A percentile compares a stretch with the other conserved stretches of the same genome.
These are phyloP conservation scores for Solanum commersonii DNA, from an alignment of 257 asterid species.

Conservation along the genomic window DNA sequence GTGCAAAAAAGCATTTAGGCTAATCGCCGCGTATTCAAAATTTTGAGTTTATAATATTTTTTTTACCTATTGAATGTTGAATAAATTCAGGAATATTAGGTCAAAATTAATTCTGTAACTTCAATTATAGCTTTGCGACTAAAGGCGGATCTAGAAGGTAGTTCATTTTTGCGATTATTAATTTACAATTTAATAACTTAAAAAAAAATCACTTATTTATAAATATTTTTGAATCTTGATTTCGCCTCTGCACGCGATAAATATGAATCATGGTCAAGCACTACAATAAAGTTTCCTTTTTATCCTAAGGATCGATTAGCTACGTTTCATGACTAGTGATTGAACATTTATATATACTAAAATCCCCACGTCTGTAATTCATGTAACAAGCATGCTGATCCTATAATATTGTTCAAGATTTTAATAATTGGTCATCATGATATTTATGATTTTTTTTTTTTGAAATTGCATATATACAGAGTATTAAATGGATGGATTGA, in stretches of 20 bases:
- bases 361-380: background rate
- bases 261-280: background rate
- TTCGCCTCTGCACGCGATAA: background rate
- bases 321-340: background rate
- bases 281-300: background rate
- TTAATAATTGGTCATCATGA: background rate
- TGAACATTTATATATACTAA: background rate
- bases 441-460: background rate
- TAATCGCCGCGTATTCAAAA: accelerated
- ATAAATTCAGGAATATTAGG: background rate
- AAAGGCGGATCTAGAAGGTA: background rate
- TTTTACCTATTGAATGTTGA: background rate
- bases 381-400: background rate
- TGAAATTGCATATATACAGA: background rate
- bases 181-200: background rate
- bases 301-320: background rate
- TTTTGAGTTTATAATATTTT: background rate
- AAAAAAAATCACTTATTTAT: accelerated
- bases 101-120: background rate
- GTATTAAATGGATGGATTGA: too few species aligned
- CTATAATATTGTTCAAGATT: background rate
- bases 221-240: background rate
- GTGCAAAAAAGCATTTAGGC: background rate
- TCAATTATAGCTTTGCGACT: background rate
- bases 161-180: background rate